phyloP scores from a whole-genome alignment of 495 filamentous ascomycete species.

The Staphylotrichum longicolle region DNA sequence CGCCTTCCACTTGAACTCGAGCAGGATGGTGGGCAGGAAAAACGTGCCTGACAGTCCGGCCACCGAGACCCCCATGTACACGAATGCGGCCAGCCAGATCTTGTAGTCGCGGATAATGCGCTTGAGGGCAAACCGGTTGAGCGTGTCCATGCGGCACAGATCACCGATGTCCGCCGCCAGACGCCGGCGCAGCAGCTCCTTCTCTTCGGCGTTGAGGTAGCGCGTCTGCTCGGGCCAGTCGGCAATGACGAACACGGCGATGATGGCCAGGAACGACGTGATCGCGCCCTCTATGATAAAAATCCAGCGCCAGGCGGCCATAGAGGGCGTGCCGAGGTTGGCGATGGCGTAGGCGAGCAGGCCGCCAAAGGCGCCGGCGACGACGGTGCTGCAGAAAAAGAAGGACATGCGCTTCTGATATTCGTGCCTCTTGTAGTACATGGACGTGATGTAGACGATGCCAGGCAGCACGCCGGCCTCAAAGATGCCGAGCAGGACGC shows the following conservation, averaged over 20 bases:
- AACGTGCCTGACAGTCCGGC: slow-evolving; percentile 61
- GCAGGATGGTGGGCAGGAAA: slow-evolving; percentile 66
- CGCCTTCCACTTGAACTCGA: slow-evolving; percentile 58
- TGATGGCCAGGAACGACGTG: slow-evolving; percentile 50
- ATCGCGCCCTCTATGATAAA: slow-evolving; percentile 63
- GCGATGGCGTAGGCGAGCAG: slow-evolving; percentile 46
- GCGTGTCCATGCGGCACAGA: slow-evolving; percentile 57
- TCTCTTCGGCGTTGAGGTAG: slow-evolving; percentile 55
- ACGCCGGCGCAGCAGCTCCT: slow-evolving; percentile 45
- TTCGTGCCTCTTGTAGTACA: slow-evolving; percentile 65
- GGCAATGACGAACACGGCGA: slow-evolving; percentile 52
- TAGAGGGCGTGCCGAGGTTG: slow-evolving; percentile 4
- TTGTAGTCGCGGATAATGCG: slow-evolving; percentile 55
- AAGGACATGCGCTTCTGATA: slow-evolving; percentile 63
- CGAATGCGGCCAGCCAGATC: slow-evolving; percentile 46
- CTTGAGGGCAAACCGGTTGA: slow-evolving; percentile 67
- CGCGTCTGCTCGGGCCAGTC: slow-evolving; percentile 56
- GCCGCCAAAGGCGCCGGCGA: slow-evolving; percentile 65
- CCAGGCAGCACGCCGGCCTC: slow-evolving; percentile 66
- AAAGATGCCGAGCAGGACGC: slow-evolving; percentile 56
- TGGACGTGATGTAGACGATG: slow-evolving; percentile 63
- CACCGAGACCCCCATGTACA: slow-evolving; percentile 52
- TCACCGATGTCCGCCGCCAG: slow-evolving; percentile 63
- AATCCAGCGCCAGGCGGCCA: slow-evolving; percentile 59
- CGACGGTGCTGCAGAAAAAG: slow-evolving; percentile 64